Conservation (phyloP, 805 yeast genomes). For the Candida dajiaensis region DNA sequence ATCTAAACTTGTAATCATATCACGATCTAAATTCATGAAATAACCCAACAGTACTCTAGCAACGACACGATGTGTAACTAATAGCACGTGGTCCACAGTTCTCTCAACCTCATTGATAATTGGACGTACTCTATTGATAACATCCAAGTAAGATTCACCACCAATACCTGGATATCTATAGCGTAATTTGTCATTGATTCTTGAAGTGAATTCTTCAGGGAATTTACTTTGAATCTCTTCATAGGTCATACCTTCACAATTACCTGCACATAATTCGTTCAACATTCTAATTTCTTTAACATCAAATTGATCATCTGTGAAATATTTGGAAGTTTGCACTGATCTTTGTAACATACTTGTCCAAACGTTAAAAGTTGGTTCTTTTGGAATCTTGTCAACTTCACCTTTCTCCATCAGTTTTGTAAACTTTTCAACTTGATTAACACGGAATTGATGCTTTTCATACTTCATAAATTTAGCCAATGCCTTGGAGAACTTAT, state of each 20-base stretch:
- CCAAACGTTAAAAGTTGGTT: constrained; percentile 85
- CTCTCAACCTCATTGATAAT: constrained; percentile 90
- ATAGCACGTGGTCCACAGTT: constrained; percentile 77
- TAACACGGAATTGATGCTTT: constrained; percentile 58
- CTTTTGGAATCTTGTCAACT: constrained; percentile 39
- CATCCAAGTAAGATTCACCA: constrained; percentile 94
- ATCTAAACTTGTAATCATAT: constrained; percentile 82
- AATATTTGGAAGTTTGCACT: constrained; percentile 68
- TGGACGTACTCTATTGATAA: constrained; percentile 82
- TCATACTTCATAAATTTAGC: constrained; percentile 69
- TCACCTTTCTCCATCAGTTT: constrained; percentile 28
- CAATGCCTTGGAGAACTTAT: constrained; percentile 65
- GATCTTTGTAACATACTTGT: constrained; percentile 81
- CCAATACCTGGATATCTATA: constrained; percentile 97
- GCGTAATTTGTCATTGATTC: constrained; percentile 70
- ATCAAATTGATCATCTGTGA: constrained; percentile 69
- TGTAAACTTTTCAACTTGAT: constrained; percentile 51
- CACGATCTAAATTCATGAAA: constrained; percentile 75
- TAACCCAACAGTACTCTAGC: constrained; percentile 83
- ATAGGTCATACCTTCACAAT: constrained; percentile 89
- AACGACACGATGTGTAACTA: constrained; percentile 87
- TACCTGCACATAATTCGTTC: constrained; percentile 91
- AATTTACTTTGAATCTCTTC: constrained; percentile 66
- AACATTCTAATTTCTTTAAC: constrained; percentile 88
- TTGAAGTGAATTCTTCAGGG: constrained; percentile 75